Percentiles rank a stretch among this genome's conserved stretches.
These are phyloP conservation scores for Claviceps humidiphila DNA, from an alignment of 2,329 filamentous ascomycete genomes.

Conservation along the genomic window DNA sequence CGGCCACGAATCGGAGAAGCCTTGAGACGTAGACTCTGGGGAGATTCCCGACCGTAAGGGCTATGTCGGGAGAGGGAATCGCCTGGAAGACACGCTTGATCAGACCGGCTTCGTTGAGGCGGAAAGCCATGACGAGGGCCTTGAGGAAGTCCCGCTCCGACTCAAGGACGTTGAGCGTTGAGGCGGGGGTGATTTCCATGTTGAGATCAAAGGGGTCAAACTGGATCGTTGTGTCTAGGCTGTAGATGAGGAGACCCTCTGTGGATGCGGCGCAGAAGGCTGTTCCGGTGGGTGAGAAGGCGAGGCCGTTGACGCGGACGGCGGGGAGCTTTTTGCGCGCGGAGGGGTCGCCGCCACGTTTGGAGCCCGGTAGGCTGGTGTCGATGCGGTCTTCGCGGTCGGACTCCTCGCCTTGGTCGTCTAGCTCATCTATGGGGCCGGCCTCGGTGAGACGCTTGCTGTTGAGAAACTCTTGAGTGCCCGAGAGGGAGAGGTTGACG, in stretches of 20 bases:
- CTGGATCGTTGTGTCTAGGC: conserved; percentile 66
- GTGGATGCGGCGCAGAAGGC: conserved; percentile 92
- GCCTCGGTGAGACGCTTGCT: conserved; percentile 84
- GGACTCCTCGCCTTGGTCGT: conserved; percentile 76
- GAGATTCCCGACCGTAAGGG: conserved; percentile 63
- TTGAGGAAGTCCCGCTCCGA: conserved; percentile 71
- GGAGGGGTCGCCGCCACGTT: conserved; percentile 70
- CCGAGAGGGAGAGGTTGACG: conserved; percentile 87
- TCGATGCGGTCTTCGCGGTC: conserved; percentile 80
- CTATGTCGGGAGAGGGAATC: conserved; percentile 61
- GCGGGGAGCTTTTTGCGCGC: conserved; percentile 64
- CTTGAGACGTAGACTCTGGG: conserved; percentile 78
- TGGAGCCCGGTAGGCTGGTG: conserved; percentile 67
- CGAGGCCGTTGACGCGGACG: conserved; percentile 70
- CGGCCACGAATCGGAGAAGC: conserved; percentile 74
- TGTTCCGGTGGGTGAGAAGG: conserved; percentile 78
- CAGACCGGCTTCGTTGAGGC: conserved; percentile 74
- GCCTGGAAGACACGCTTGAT: conserved; percentile 77
- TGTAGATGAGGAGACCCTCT: conserved; percentile 88
- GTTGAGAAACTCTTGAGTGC: conserved; percentile 94
- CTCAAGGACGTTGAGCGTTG: conserved; percentile 57
- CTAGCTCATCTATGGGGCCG: conserved; percentile 70
- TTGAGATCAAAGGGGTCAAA: conserved; percentile 97
- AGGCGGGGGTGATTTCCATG: conserved; percentile 81
- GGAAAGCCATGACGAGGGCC: conserved; percentile 92